A percentile compares a stretch with the other conserved stretches of the same genome.
Conservation (phyloP, 192 early-diverging fungal genomes). For the Coemansia aciculifera region DNA sequence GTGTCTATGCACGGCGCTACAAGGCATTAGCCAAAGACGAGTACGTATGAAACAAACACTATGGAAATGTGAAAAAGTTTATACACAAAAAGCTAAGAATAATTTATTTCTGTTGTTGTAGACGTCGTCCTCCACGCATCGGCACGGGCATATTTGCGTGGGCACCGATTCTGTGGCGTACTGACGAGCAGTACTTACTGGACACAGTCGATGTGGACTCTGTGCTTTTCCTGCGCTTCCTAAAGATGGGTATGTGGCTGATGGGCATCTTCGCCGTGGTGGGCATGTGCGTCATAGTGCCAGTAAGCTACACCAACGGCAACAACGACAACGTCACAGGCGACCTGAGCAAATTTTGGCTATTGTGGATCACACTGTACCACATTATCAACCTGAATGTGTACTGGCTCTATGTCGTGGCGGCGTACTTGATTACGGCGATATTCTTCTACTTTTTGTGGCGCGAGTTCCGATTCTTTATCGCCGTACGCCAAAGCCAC, state of each 20-base stretch:
- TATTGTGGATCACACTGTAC: conserved; percentile 51
- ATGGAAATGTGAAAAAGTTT: not conserved
- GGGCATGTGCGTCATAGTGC: conserved; percentile 63
- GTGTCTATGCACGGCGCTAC: conserved; percentile 56
- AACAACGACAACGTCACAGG: conserved; percentile 43
- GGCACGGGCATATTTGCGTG: conserved; percentile 65
- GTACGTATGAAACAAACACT: conserved; percentile 11
- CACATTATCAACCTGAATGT: conserved; percentile 56
- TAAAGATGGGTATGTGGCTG: conserved; percentile 61
- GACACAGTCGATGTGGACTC: conserved; percentile 72
- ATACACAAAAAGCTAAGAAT: not conserved
- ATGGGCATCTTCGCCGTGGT: conserved; percentile 59
- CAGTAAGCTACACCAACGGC: conserved; percentile 65
- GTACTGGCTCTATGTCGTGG: conserved; percentile 64
- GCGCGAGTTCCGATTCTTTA: conserved; percentile 57
- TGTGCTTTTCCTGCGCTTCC: conserved; percentile 68
- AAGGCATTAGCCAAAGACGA: conserved; percentile 47
- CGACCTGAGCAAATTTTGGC: conserved; percentile 34
- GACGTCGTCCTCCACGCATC: conserved; percentile 67
- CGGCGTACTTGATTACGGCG: conserved; percentile 61
- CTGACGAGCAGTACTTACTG: conserved; percentile 61
- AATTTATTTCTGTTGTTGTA: conserved; percentile 27
- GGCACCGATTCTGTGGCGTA: conserved; percentile 59
- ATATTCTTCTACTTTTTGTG: conserved; percentile 58
- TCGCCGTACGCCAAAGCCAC: conserved; percentile 57